Base-by-base conservation (phyloP, 768 basidiomycete genomes). In the Boletus bicolor region DNA sequence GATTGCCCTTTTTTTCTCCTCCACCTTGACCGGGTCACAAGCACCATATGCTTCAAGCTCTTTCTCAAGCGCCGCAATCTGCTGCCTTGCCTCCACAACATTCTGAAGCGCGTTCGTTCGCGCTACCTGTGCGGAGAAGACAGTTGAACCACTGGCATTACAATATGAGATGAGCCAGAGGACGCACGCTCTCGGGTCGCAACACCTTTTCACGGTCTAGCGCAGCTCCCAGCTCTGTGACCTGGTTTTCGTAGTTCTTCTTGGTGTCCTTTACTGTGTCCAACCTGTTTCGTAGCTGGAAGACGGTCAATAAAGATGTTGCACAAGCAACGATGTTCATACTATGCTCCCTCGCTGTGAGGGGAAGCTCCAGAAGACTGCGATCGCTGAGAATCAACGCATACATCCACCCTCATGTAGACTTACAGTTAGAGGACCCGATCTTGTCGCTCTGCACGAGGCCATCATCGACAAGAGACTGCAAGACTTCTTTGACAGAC, bases 311-410 rank as follows among this genome's bases (percentile, higher is more conserved):
- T 34, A 44, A 8, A 21, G 26, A 60, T 4, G 24, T 42, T 2
- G 10, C 35, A 34, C 38, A 15, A 42, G 34, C 8, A 51, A 46
- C 35, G 3, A 35, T 2, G 11, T 45, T 39, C 68, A 28, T 66
- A 93, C 93, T 64, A 85, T 78, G 8, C 87, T 82, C 5, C 93
- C 93, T 44, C 84, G 82, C 55, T 94, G 91, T 1, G 91, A 93
- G 15, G 93, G 93, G 68, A 97, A 96, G 65, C 91, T 91, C 94
- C 94, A 97, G 70, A 91, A 96, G 73, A 95, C 93, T 95, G 21
- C 35, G 35, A 19, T 15, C 19, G 2, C 44, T 45, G 42, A 59
- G 55, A 44, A 51, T 53, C 42, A 52, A 52, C 66, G 70, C 59
- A 71, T 65, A 63, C 53, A 65, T 48, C 17, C 56, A 53, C 44